Evolutionary conservation across 1,284 basidiomycete genomes (phyloP), one percentile per base, ranked within the genome.

Genomic region (Cutaneotrichosporon dermatis): DNA sequence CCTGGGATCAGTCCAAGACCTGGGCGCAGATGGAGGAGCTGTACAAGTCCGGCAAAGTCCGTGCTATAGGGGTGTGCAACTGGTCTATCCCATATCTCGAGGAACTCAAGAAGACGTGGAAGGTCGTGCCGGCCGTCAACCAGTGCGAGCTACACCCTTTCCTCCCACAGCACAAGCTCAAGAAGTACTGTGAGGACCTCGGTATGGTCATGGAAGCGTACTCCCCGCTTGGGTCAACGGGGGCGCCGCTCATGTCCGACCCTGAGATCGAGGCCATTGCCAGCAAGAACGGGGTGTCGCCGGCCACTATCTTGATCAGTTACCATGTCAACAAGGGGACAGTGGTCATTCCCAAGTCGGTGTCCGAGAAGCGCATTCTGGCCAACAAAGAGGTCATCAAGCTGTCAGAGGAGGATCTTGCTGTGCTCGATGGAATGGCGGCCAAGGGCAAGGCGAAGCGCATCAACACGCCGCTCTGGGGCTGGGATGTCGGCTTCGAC

Each of bases 221-320:
- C 76, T 79, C 76, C 43, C 80, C 81, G 0, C 70, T 82, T 7
- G 79, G 82, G 51, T 34, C 36, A 42, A 58, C 79, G 4, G 69
- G 81, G 52, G 80, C 75, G 0, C 68, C 74, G 60, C 63, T 76
- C 52, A 80, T 80, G 66, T 67, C 78, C 55, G 74, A 82, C 65
- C 75, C 77, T 0, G 66, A 70, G 4, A 57, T 82, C 25, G 57
- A 68, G 5, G 68, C 72, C 51, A 61, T 81, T 37, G 73, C 77
- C 0, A 66, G 77, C 48, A 74, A 67, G 46, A 72, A 78, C 59
- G 49, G 56, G 4, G 69, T 67, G 51, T 62, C 68, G 5, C 73
- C 77, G 5, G 80, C 82, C 0, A 82, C 82, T 62, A 73, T 83
- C 42, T 72, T 83, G 61, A 76, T 83, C 54, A 67, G 81, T 35